Evolutionary conservation across 1,139 yeast species (phyloP).

Genomic region (Barnettozyma hawaiiensis): DNA sequence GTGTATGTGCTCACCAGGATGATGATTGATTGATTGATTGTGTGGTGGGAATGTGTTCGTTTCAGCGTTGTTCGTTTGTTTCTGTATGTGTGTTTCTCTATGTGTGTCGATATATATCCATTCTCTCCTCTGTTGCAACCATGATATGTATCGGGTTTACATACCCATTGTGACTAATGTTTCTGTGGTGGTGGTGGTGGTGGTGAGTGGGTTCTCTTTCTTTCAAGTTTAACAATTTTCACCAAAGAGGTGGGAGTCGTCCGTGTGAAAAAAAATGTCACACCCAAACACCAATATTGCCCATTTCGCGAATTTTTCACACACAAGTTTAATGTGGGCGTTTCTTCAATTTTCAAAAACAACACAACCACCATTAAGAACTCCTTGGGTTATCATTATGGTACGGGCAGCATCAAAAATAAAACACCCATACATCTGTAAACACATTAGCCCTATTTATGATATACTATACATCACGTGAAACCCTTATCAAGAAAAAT

Average conservation of each 20-base stretch:
- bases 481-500: neutral
- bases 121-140: neutral
- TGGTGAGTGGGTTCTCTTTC: neutral
- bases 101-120: too few relatives aligned
- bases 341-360: neutral
- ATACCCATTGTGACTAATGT: conserved; percentile 27
- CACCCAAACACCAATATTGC: conserved; percentile 6
- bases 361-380: too few relatives aligned
- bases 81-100: too few relatives aligned
- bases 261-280: too few relatives aligned
- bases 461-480: neutral
- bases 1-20: too few relatives aligned
- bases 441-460: neutral
- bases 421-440: neutral
- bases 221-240: conserved; percentile 7
- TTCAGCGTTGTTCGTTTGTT: too few relatives aligned
- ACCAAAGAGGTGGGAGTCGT: too few relatives aligned
- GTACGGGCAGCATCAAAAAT: neutral
- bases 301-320: neutral
- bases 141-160: conserved; percentile 10
- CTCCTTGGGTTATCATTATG: too few relatives aligned
- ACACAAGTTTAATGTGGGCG: too few relatives aligned
- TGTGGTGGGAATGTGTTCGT: too few relatives aligned
- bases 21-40: neutral
- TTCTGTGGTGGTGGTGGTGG: conserved; percentile 17